phyloP scores from a whole-genome alignment of 2,329 filamentous ascomycete species.

The Verticillium isaacii region DNA sequence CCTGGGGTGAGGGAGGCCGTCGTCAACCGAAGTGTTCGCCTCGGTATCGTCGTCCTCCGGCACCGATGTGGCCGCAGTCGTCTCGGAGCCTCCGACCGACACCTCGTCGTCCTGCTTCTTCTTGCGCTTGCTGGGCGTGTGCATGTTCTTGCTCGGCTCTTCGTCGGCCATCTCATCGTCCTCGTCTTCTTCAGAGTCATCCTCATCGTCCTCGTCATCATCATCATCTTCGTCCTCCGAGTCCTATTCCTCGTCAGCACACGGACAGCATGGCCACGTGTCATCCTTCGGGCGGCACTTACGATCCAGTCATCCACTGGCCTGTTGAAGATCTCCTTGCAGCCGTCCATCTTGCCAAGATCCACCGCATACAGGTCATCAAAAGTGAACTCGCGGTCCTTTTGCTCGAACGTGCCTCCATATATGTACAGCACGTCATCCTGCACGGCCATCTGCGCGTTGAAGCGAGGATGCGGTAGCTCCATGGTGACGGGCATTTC shows the following conservation, averaged over 20 bases:
- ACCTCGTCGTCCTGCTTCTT: slow-evolving; percentile 45
- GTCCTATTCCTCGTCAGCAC: slow-evolving; percentile 33
- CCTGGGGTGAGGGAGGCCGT: slow-evolving; percentile 68
- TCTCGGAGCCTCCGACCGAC: slow-evolving; percentile 17
- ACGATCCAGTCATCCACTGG: slow-evolving; percentile 81
- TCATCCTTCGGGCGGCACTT: slow-evolving; percentile 26
- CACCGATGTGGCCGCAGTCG: slow-evolving; percentile 20
- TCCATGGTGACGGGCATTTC: slow-evolving; percentile 69
- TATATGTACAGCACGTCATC: slow-evolving; percentile 92
- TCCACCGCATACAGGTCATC: slow-evolving; percentile 93
- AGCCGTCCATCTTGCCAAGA: slow-evolving; percentile 90
- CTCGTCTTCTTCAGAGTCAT: slow-evolving; percentile 47
- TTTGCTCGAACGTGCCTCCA: slow-evolving; percentile 92
- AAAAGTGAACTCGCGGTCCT: slow-evolving; percentile 91
- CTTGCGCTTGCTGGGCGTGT: slow-evolving; percentile 51
- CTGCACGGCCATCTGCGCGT: slow-evolving; percentile 84
- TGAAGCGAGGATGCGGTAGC: slow-evolving; percentile 86
- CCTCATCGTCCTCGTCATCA: slow-evolving; percentile 50
- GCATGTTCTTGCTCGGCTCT: slow-evolving; percentile 33
- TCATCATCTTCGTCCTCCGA: slow-evolving; percentile 57
- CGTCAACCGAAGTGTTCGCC: slow-evolving; percentile 54
- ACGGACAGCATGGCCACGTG: slow-evolving; percentile 20
- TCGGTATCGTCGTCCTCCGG: slow-evolving; percentile 43
- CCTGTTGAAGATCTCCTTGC: slow-evolving; percentile 82
- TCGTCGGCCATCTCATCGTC: slow-evolving; percentile 46